phyloP scores from a whole-genome alignment of 2,329 filamentous ascomycete genomes.

The Dothideomycetes sp. region DNA sequence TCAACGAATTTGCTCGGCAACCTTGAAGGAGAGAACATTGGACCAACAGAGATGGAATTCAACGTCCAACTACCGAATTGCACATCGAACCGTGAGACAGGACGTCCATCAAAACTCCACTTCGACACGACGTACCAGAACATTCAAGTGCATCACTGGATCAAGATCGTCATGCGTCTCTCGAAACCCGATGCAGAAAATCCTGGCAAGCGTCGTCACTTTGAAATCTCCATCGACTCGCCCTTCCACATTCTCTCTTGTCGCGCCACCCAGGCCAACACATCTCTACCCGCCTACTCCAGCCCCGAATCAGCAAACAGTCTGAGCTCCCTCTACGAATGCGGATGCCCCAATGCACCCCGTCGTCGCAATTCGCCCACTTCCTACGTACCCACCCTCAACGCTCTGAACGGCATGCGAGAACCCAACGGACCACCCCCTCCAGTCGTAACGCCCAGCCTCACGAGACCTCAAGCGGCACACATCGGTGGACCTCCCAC shows the following conservation, averaged over 20 bases:
- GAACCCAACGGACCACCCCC: constrained; percentile 21
- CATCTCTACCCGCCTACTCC: constrained; percentile 71
- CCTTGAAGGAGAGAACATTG: constrained; percentile 66
- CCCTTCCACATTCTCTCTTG: constrained; percentile 90
- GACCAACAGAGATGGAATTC: constrained; percentile 89
- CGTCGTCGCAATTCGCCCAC: constrained; percentile 39
- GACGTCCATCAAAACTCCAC: constrained; percentile 58
- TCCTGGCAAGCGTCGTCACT: constrained; percentile 71
- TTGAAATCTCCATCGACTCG: constrained; percentile 93
- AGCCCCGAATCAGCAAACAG: constrained; percentile 35
- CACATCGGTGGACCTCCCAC: constrained; percentile 36
- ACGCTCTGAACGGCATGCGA: constrained; percentile 40
- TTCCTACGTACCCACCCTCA: constrained; percentile 47
- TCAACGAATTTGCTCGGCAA: constrained; percentile 70
- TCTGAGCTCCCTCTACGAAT: constrained; percentile 38
- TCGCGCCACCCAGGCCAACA: constrained; percentile 86
- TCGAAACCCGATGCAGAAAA: constrained; percentile 75
- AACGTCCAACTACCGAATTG: constrained; percentile 87
- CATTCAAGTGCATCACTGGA: constrained; percentile 92
- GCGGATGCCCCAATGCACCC: constrained; percentile 60
- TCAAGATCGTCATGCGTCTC: constrained; percentile 93
- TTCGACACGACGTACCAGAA: constrained; percentile 92
- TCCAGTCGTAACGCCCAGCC: constrained; percentile 33
- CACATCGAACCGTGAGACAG: constrained; percentile 67
- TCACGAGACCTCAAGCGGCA: constrained; percentile 43